These are phyloP conservation scores for Quercus phellos DNA, from an alignment of 331 rosid species.

Conservation along the genomic window DNA sequence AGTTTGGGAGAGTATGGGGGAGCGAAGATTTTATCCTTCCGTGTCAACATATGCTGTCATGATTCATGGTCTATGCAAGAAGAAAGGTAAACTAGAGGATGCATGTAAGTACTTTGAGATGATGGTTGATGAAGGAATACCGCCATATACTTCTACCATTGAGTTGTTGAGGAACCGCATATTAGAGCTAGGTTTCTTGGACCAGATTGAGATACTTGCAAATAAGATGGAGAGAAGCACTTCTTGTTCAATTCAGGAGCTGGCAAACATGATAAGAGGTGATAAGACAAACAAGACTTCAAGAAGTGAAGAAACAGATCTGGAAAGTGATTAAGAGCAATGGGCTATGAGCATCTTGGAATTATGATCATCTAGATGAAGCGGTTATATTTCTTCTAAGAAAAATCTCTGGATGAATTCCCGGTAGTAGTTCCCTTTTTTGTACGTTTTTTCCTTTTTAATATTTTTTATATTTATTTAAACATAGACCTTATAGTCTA, in stretches of 20 bases:
- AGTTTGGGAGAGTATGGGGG: constrained; percentile 69
- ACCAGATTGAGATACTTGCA: constrained; percentile 53
- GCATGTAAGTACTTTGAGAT: constrained; percentile 76
- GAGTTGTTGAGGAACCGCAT: constrained; percentile 64
- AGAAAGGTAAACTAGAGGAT: constrained; percentile 74
- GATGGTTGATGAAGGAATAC: constrained; percentile 90
- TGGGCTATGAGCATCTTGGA: not conserved
- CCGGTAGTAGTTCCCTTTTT: too few relatives aligned
- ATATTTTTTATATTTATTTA: not conserved
- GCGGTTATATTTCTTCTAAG: not conserved
- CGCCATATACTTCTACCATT: constrained; percentile 62
- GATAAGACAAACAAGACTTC: constrained; percentile 19
- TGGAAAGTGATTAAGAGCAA: constrained; percentile 50
- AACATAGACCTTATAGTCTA: not conserved
- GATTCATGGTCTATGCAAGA: constrained; percentile 75
- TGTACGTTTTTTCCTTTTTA: not conserved
- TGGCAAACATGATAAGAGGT: constrained; percentile 48
- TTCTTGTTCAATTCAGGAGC: constrained; percentile 60
- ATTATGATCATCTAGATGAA: not conserved
- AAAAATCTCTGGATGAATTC: not conserved
- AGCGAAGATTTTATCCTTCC: constrained; percentile 60
- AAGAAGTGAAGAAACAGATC: constrained; percentile 36
- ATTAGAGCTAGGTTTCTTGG: constrained; percentile 54
- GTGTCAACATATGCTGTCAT: constrained; percentile 79
- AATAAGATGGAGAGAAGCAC: constrained; percentile 67